A percentile compares a stretch with the other conserved stretches of the same genome.
phyloP scores from a whole-genome alignment of 371 early-diverging fungal genomes.

The Zancudomyces culisetae region DNA sequence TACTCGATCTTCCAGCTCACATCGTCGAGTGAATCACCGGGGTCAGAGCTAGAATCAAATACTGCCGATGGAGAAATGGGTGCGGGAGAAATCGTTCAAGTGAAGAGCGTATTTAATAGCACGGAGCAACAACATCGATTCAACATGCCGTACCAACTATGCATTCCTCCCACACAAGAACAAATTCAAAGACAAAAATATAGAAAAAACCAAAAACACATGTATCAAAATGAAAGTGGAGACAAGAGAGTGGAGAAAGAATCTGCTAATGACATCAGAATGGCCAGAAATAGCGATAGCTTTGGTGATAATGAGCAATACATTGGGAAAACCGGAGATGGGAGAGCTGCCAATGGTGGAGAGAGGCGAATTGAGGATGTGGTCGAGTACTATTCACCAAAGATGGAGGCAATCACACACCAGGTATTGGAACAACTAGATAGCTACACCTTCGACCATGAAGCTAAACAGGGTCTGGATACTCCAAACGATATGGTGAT shows the following conservation, averaged over 20 bases:
- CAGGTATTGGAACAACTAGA: not conserved
- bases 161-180: slow-evolving; percentile 14
- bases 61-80: not conserved
- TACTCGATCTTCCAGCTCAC: slow-evolving; percentile 9
- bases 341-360: slow-evolving; percentile 5
- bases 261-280: too few relatives aligned
- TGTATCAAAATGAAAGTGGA: not conserved
- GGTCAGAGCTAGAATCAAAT: too few relatives aligned
- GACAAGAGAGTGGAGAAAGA: not conserved
- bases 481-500: slow-evolving; percentile 16
- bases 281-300: not conserved
- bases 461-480: too few relatives aligned
- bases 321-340: slow-evolving; percentile 15
- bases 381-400: slow-evolving; percentile 1
- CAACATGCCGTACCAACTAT: slow-evolving; percentile 24
- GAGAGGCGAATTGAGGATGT: slow-evolving; percentile 1
- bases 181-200: too few relatives aligned
- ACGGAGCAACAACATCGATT: slow-evolving; percentile 25
- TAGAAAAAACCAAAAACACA: too few relatives aligned
- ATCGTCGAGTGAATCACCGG: not conserved
- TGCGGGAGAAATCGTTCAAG: not conserved
- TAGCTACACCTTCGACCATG: too few relatives aligned
- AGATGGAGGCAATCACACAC: slow-evolving; percentile 3
- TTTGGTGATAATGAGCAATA: too few relatives aligned
- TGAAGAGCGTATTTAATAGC: slow-evolving; percentile 2